Conservation (phyloP, 257 asterid genomes). For the Lithospermum erythrorhizon region DNA sequence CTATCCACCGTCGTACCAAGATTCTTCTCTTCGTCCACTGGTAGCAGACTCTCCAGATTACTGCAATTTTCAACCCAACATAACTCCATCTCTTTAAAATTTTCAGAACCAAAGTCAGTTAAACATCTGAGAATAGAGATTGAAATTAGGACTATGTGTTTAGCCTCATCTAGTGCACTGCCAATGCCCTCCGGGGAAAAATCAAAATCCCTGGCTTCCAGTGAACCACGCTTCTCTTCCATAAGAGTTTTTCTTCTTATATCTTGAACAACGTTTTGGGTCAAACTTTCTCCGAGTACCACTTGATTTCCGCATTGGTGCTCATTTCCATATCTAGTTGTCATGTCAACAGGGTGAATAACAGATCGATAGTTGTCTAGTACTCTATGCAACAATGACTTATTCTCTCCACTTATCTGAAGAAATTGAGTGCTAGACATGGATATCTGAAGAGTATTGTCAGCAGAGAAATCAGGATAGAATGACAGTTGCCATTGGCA, state of each 20-base stretch:
- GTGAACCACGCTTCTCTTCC: conserved; percentile 3
- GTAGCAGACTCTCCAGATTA: conserved; percentile 18
- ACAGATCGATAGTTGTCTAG: conserved; percentile 16
- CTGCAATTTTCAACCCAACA: conserved; percentile 41
- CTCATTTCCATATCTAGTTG: conserved; percentile 1
- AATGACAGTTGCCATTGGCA: conserved; percentile 20
- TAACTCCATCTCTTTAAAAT: conserved; percentile 13
- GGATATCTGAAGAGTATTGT: conserved; percentile 1
- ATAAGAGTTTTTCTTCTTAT: conserved; percentile 1
- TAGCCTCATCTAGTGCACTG: conserved; percentile 14
- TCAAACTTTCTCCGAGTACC: conserved; percentile 8
- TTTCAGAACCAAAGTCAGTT: conserved; percentile 9
- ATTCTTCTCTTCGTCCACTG: conserved; percentile 6
- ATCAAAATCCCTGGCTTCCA: conserved; percentile 28
- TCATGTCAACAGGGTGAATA: conserved; percentile 19
- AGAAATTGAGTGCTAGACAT: conserved; percentile 20
- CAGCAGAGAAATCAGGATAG: not conserved
- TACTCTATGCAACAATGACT: not conserved
- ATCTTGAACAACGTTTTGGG: not conserved
- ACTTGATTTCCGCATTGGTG: conserved; percentile 10
- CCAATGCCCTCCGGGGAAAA: conserved; percentile 12
- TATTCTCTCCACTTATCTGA: conserved; percentile 8
- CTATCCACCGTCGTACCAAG: not conserved
- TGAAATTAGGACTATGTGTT: conserved; percentile 16
- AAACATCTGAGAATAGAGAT: conserved; percentile 15